Conservation (phyloP, 768 basidiomycete genomes). For the Cyathus striatus region DNA sequence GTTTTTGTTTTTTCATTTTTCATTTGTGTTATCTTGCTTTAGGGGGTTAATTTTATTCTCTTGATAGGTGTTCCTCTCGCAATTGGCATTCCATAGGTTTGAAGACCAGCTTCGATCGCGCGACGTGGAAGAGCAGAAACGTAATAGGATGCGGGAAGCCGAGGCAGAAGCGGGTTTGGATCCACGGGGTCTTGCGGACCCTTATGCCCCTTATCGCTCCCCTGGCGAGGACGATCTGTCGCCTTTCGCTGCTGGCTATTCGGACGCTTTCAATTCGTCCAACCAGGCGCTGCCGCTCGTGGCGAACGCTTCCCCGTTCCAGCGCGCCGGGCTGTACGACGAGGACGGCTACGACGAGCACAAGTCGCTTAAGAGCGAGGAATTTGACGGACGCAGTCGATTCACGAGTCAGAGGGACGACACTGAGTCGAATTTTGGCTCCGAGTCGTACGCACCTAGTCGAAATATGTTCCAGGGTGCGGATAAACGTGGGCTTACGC, state of each 20-base stretch:
- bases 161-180: constrained; percentile 68
- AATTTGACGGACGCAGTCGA: constrained; percentile 75
- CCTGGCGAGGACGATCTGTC: constrained; percentile 39
- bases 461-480: constrained; percentile 92
- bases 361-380: constrained; percentile 69
- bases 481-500: constrained; percentile 60
- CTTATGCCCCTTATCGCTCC: constrained; percentile 72
- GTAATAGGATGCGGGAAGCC: constrained; percentile 71
- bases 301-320: constrained; percentile 75
- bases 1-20: constrained; percentile 9
- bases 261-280: constrained; percentile 55
- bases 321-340: constrained; percentile 68
- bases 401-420: constrained; percentile 78
- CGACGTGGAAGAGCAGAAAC: constrained; percentile 84
- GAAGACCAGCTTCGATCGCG: constrained; percentile 82
- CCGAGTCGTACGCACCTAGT: constrained; percentile 91
- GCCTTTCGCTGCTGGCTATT: constrained; percentile 34
- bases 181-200: constrained; percentile 53
- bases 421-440: constrained; percentile 75
- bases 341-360: constrained; percentile 78
- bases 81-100: constrained; percentile 77
- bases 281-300: constrained; percentile 82
- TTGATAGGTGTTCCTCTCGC: constrained; percentile 80
- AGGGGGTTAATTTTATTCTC: constrained; percentile 3
- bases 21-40: too few species aligned